These are phyloP conservation scores for Botrytis pseudocinerea DNA, from an alignment of 2,329 filamentous ascomycete species.

Conservation along the genomic window DNA sequence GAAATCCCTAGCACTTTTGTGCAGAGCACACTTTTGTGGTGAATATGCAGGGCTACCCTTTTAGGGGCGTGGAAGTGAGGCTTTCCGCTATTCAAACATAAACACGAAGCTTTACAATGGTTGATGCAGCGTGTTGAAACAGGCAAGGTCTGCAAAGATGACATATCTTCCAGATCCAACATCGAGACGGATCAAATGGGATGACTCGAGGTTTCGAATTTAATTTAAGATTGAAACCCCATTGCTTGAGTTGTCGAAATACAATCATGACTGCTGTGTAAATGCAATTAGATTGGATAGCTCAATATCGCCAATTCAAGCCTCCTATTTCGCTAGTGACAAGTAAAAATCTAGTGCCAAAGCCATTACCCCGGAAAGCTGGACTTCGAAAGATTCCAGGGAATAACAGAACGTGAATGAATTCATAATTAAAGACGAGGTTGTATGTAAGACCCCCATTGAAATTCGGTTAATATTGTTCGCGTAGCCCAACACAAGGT, in stretches of 20 bases:
- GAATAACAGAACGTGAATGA: neutral
- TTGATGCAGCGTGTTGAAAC: neutral
- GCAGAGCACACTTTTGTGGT: neutral
- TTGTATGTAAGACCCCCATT: neutral
- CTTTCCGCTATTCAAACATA: neutral
- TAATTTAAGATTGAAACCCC: neutral
- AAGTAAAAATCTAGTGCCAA: neutral
- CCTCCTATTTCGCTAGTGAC: neutral
- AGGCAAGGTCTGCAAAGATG: neutral
- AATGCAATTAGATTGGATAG: no score
- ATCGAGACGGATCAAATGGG: neutral
- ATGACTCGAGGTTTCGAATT: neutral
- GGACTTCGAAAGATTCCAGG: rapidly evolving
- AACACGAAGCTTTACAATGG: neutral
- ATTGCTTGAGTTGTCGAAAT: neutral
- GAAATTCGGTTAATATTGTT: neutral
- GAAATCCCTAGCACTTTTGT: neutral
- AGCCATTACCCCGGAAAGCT: neutral
- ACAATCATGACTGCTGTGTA: neutral
- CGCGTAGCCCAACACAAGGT: neutral
- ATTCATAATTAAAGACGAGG: neutral
- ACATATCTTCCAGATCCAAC: neutral
- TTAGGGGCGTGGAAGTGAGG: neutral
- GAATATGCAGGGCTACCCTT: neutral
- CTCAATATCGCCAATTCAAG: neutral